Evolutionary conservation across 305 asterid species (phyloP), one percentile per base, ranked within the genome.

Genomic region (Fraxinus angustifolia): DNA sequence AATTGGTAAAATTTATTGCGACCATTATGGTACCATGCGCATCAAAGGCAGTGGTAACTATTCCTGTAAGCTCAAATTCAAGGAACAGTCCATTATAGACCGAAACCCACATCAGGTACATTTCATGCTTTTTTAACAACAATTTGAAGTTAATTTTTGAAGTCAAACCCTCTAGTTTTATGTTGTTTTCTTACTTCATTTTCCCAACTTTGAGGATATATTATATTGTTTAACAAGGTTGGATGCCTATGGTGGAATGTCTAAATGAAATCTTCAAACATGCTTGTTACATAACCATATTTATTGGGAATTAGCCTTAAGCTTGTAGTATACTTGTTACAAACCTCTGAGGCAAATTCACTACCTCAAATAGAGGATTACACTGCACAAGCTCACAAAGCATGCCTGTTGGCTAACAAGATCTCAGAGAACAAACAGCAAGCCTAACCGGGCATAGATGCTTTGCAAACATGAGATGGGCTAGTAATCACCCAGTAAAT

Each of bases 61-160:
- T 85, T 93, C 99, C 16, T 95, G 99, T 93, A 95, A 93, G 86
- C 96, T 95, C 88, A 95, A 95, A 62, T 95, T 95, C 89, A 95
- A 95, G 92, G 99, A 95, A 90, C 99, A 93, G 87, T 95, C 99
- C 48, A 95, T 95, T 84, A 95, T 95, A 81, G 99, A 95, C 89
- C 93, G 98, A 78, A 92, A 95, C 86, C 99, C 97, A 4, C 99
- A 95, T 86, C 99, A 95, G 97, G 99, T 93, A 86, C 77, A 67
- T 73, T 73, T 78, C 67, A 35, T 75, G 38, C 78, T 77, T 72
- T 78, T 78, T 8, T 19, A 17, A 35, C 72, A 67, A 72, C 21
- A 42, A 42, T 42, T 53, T 77, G 21, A 76, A 80, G 68, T 48
- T 53, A 60, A 5, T 40, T 30, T 58, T 76, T 73, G 78, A 76